Evolutionary conservation across 2,329 filamentous ascomycete genomes (phyloP).

Genomic region (Aspergillus niger): DNA sequence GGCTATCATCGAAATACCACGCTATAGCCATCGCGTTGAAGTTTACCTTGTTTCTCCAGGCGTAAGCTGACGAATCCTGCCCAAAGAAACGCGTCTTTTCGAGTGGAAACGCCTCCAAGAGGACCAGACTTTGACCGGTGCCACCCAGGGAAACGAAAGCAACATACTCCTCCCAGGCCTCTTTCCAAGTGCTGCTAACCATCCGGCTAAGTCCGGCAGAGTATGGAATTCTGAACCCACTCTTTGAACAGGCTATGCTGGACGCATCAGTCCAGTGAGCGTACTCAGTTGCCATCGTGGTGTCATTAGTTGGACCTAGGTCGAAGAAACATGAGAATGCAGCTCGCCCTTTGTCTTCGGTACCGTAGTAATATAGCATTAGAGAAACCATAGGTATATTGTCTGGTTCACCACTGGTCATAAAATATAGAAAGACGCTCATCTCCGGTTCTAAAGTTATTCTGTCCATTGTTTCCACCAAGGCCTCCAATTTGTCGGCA

Average conservation of each 20-base stretch:
- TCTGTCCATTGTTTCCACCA: neutral
- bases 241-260: neutral
- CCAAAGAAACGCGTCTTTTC: neutral
- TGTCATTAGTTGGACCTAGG: neutral
- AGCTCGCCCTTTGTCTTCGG: neutral
- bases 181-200: conserved; percentile 5
- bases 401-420: neutral
- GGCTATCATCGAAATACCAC: conserved; percentile 2
- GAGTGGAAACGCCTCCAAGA: neutral
- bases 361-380: conserved; percentile 5
- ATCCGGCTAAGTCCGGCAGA: neutral
- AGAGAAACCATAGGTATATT: neutral
- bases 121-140: neutral
- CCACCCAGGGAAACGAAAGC: neutral
- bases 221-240: neutral
- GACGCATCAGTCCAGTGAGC: conserved; percentile 6
- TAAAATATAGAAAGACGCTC: neutral
- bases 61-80: conserved; percentile 1
- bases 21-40: conserved; percentile 9
- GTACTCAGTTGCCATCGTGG: neutral
- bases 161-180: conserved; percentile 4
- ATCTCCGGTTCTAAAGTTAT: neutral
- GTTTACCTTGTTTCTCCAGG: conserved; percentile 9
- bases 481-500: neutral
- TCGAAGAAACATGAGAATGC: conserved; percentile 7